Evolutionary conservation across 2,329 filamentous ascomycete species (phyloP).

Genomic region (Neonectria faginata): DNA sequence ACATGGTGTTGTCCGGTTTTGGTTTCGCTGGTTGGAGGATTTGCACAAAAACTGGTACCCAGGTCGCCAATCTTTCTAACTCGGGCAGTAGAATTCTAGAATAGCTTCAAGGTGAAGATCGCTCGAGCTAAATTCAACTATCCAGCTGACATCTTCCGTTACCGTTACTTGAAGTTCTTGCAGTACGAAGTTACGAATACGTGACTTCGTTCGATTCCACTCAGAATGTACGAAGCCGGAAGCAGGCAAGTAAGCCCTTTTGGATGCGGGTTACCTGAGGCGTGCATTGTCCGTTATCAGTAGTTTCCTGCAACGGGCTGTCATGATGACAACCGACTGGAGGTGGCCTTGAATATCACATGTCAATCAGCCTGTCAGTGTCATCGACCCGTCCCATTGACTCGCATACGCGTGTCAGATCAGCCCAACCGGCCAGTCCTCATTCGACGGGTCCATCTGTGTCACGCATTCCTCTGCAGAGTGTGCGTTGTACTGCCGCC

Average conservation of each 20-base stretch:
- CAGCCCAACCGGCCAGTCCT: constrained; percentile 8
- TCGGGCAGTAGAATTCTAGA: neutral
- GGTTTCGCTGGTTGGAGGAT: neutral
- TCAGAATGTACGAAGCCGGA: neutral
- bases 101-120: neutral
- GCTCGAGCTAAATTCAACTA: neutral
- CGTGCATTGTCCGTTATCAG: neutral
- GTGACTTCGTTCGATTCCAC: neutral
- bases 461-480: constrained; percentile 28
- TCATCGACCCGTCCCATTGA: constrained; percentile 17
- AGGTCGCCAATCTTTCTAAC: neutral
- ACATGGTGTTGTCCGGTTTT: neutral
- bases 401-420: constrained; percentile 12
- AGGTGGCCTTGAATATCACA: constrained; percentile 35
- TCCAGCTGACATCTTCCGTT: too few species aligned
- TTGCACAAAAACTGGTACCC: neutral
- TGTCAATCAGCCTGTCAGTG: constrained; percentile 31
- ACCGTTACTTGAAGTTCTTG: neutral
- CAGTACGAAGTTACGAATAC: neutral
- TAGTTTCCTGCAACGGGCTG: constrained; percentile 7
- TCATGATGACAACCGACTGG: constrained; percentile 15
- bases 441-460: constrained; percentile 10
- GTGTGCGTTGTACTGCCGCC: constrained; percentile 23
- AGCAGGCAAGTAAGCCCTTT: neutral
- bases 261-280: neutral